Conservation (phyloP, 164 flowering plant genomes). For the Buxus sempervirens region DNA sequence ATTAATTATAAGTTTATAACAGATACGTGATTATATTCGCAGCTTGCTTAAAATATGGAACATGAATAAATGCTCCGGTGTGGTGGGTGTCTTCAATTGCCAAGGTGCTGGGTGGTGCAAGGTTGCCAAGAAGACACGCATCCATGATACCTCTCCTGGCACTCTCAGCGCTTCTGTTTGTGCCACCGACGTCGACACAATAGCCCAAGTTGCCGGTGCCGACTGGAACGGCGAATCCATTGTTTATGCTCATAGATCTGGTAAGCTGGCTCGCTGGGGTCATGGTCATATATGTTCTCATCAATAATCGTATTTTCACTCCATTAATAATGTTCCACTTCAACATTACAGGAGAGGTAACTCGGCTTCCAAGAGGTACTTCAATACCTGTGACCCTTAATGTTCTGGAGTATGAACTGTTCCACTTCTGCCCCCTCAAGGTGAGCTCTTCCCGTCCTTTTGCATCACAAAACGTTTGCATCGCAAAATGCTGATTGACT, state of each 20-base stretch:
- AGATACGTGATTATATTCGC: conserved; percentile 12
- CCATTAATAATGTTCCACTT: not conserved
- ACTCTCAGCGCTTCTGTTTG: conserved; percentile 61
- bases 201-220: conserved; percentile 56
- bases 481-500: no score
- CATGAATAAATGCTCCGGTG: conserved; percentile 74
- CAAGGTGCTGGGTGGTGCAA: conserved; percentile 99
- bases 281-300: no score
- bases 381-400: conserved; percentile 79
- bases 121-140: conserved; percentile 69
- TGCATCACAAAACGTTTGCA: not conserved
- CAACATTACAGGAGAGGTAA: conserved; percentile 53
- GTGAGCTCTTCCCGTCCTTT: conserved; percentile 27
- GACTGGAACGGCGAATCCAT: conserved; percentile 71
- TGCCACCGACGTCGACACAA: conserved; percentile 62
- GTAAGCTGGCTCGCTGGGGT: conserved; percentile 31
- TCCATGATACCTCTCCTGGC: conserved; percentile 78
- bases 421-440: conserved; percentile 81
- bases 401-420: conserved; percentile 78
- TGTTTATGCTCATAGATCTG: conserved; percentile 59
- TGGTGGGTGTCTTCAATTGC: conserved; percentile 96
- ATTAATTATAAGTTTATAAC: no score
- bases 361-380: conserved; percentile 67
- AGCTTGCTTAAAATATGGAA: conserved; percentile 96
- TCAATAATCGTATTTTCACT: no score